phyloP scores from a whole-genome alignment of 768 basidiomycete species.

The Mycena olivaceomarginata region DNA sequence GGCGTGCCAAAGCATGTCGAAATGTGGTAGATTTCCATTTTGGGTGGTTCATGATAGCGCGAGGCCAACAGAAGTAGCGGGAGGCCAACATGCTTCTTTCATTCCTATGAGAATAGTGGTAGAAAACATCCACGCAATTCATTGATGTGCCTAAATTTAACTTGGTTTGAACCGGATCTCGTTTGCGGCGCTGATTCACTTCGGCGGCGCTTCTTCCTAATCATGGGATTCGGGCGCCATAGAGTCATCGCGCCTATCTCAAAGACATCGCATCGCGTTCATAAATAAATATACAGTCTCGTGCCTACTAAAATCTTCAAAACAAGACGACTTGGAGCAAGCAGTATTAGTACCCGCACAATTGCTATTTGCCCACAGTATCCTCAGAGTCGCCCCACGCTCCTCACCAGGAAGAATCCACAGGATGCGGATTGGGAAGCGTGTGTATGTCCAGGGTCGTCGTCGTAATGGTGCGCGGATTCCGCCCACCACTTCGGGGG shows the following conservation, averaged over 20 bases:
- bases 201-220: too few relatives aligned
- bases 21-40: not conserved
- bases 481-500: not conserved
- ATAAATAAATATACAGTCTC: not conserved
- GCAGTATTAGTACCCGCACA: not conserved
- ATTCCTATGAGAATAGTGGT: not conserved
- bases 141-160: too few relatives aligned
- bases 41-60: not conserved
- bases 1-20: too few relatives aligned
- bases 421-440: not conserved
- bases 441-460: not conserved
- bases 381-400: not conserved
- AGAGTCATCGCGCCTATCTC: too few relatives aligned
- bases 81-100: not conserved
- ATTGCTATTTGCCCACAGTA: not conserved
- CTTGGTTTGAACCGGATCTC: too few relatives aligned
- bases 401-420: not conserved
- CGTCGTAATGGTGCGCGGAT: not conserved
- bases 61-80: not conserved
- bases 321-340: not conserved
- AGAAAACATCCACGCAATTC: too few relatives aligned
- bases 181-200: too few relatives aligned
- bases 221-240: too few relatives aligned
- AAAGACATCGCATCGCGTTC: too few relatives aligned
- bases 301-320: not conserved